A percentile compares a stretch with the other conserved stretches of the same genome.
Conservation (phyloP, 2,329 filamentous ascomycete species). For the Neofusicoccum ribis region DNA sequence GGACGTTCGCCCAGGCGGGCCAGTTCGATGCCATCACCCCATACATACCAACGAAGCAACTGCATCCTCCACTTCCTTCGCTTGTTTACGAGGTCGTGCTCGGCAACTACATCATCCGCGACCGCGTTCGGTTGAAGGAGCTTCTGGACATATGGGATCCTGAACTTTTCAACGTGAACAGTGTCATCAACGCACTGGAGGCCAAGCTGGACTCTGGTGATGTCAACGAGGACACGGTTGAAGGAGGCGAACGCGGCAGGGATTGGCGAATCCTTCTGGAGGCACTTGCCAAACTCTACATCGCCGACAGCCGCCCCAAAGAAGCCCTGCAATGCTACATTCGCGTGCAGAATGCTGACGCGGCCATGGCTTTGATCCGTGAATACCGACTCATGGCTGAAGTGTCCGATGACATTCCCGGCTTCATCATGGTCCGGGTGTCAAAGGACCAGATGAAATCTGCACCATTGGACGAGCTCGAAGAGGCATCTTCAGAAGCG, state of each 20-base stretch:
- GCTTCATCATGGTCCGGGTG: slow-evolving; percentile 85
- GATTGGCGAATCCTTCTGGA: slow-evolving; percentile 93
- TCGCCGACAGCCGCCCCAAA: slow-evolving; percentile 75
- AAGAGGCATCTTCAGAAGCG: slow-evolving; percentile 77
- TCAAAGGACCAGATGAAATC: slow-evolving; percentile 66
- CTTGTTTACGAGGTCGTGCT: slow-evolving; percentile 87
- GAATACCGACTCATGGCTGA: slow-evolving; percentile 89
- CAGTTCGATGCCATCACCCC: slow-evolving; percentile 88
- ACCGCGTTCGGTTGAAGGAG: slow-evolving; percentile 74
- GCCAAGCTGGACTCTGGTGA: slow-evolving; percentile 77
- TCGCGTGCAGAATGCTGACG: slow-evolving; percentile 85
- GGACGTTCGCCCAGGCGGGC: slow-evolving; percentile 81
- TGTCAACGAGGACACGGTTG: slow-evolving; percentile 72
- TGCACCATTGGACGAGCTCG: slow-evolving; percentile 69
- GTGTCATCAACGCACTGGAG: slow-evolving; percentile 75
- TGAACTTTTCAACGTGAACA: slow-evolving; percentile 78
- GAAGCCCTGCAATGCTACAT: slow-evolving; percentile 91
- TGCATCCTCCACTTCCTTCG: slow-evolving; percentile 75
- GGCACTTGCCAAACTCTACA: slow-evolving; percentile 78
- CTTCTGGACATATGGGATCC: slow-evolving; percentile 81
- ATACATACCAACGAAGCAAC: slow-evolving; percentile 74
- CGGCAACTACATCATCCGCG: slow-evolving; percentile 79
- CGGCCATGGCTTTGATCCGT: slow-evolving; percentile 80
- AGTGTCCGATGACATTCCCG: slow-evolving; percentile 84
- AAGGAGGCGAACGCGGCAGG: slow-evolving; percentile 68